A percentile compares a stretch with the other conserved stretches of the same genome.
phyloP scores from a whole-genome alignment of 177 flowering plant genomes.

The Vitis hybrid region DNA sequence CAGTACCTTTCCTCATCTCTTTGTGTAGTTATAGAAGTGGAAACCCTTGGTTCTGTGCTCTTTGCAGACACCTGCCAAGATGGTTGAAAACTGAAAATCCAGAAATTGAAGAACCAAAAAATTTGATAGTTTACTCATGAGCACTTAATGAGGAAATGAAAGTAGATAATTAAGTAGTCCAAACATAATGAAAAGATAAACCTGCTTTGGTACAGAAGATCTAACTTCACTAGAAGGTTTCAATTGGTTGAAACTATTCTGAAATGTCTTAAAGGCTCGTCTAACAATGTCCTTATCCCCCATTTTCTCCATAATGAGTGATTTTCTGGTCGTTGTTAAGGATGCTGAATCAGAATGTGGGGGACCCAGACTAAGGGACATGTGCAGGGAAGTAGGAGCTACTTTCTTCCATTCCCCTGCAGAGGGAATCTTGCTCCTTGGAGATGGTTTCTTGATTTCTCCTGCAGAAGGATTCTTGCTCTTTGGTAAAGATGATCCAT shows the following conservation, averaged over 20 bases:
- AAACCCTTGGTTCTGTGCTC: conserved; percentile 29
- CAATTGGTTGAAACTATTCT: conserved; percentile 36
- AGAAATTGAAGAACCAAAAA: not conserved
- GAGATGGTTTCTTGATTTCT: conserved; percentile 21
- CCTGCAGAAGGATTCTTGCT: conserved; percentile 25
- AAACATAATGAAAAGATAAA: conserved; percentile 16
- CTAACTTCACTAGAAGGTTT: conserved; percentile 33
- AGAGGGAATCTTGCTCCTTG: too few species aligned
- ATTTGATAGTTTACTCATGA: not conserved
- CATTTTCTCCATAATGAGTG: conserved; percentile 84
- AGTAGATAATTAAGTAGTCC: not conserved
- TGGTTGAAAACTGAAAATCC: not conserved
- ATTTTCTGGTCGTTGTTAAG: conserved; percentile 42
- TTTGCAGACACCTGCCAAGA: conserved; percentile 44
- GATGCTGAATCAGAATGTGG: conserved; percentile 34
- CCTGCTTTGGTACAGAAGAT: conserved; percentile 44
- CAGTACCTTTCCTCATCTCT: conserved; percentile 64
- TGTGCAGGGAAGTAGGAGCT: conserved; percentile 54
- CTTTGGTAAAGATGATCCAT: conserved; percentile 28
- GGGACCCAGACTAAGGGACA: conserved; percentile 52
- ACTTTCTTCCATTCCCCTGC: conserved; percentile 31
- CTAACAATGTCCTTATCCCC: conserved; percentile 89
- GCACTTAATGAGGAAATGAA: not conserved
- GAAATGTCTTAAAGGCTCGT: conserved; percentile 85
- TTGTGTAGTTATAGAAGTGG: conserved; percentile 26